phyloP scores from a whole-genome alignment of 139 green algal species.

The Dunaliella primolecta region DNA sequence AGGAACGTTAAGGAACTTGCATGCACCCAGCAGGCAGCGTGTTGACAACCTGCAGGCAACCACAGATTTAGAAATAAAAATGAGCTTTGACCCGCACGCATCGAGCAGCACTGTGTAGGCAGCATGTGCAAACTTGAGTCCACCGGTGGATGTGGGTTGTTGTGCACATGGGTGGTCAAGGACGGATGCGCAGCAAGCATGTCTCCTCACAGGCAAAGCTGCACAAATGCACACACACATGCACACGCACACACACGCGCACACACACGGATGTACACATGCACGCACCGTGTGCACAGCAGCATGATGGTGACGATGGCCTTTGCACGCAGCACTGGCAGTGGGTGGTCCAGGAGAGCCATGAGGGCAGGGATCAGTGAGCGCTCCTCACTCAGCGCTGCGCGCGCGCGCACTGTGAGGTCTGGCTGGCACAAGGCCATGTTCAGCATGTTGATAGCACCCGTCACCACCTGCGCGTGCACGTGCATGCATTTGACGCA shows the following conservation, averaged over 20 bases:
- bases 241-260: neutral
- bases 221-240: neutral
- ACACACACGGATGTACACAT: neutral
- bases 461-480: slow-evolving; percentile 55
- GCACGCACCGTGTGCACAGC: slow-evolving; percentile 36
- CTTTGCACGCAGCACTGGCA: slow-evolving; percentile 68
- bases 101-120: slow-evolving; percentile 45
- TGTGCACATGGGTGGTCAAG: no score
- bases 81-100: slow-evolving; percentile 35
- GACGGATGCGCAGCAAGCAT: neutral
- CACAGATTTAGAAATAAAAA: neutral
- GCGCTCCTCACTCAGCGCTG: slow-evolving; percentile 50
- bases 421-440: slow-evolving; percentile 35
- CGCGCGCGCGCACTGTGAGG: slow-evolving; percentile 12
- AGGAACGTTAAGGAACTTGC: slow-evolving; percentile 28
- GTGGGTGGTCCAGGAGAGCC: slow-evolving; percentile 61
- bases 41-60: slow-evolving; percentile 38
- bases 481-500: neutral
- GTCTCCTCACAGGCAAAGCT: neutral
- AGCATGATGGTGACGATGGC: slow-evolving; percentile 55
- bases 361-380: slow-evolving; percentile 50
- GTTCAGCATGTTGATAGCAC: slow-evolving; percentile 74
- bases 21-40: slow-evolving; percentile 55
- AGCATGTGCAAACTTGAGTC: slow-evolving; percentile 20
- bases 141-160: no score